Evolutionary conservation across 306 rosid species (phyloP), one percentile per base, ranked within the genome.

Genomic region (Nissolia schottii): DNA sequence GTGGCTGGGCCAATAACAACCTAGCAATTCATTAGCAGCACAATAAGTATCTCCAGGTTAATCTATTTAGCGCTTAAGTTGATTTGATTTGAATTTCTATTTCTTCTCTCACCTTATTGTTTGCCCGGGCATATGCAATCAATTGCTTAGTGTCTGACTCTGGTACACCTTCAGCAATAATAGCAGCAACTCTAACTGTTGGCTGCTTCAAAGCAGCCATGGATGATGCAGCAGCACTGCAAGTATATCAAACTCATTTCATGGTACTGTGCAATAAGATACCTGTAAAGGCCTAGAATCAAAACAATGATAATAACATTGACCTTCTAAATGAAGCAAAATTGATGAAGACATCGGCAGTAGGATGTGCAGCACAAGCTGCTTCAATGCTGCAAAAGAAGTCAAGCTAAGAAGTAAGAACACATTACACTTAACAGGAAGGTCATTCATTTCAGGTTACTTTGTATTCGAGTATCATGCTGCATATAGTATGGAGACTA

Each of bases 121-220:
- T 89, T 73, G 92, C 79, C 37, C 91, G 84, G 58, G 96, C 97
- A 81, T 66, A 92, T 25, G 92, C 89, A 31, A 92, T 92, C 89
- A 92, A 85, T 76, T 89, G 85, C 85, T 89, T 92, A 23, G 97
- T 49, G 67, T 86, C 94, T 2, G 92, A 86, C 87, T 92, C 97
- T 2, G 97, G 97, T 37, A 92, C 96, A 77, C 97, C 97, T 87
- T 92, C 97, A 71, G 94, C 97, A 73, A 92, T 92, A 84, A 92
- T 87, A 54, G 97, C 97, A 77, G 85, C 88, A 64, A 89, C 97
- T 78, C 96, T 86, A 64, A 89, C 77, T 51, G 97, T 92, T 55
- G 94, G 94, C 80, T 92, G 97, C 86, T 89, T 89, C 83, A 92
- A 69, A 67, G 97, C 97, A 51, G 88, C 40, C 89, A 89, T 43